Evolutionary conservation across 2,329 filamentous ascomycete genomes (phyloP).

Genomic region (Colletotrichum neosansevieriae): DNA sequence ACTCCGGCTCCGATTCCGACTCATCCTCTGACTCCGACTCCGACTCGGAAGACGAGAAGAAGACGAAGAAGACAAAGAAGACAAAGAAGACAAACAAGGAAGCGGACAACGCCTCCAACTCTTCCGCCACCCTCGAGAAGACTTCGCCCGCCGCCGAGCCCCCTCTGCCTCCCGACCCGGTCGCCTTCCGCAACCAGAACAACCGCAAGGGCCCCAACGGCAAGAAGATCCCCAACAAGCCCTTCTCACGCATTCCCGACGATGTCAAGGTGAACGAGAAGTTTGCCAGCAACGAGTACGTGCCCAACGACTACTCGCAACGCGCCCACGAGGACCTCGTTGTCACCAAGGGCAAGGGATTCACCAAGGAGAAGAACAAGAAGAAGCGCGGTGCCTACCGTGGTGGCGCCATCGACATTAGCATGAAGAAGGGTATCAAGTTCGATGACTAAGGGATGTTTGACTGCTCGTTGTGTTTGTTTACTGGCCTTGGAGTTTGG

Average conservation of each 20-base stretch:
- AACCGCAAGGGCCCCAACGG: slow-evolving; percentile 56
- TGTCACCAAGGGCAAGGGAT: slow-evolving; percentile 93
- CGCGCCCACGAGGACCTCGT: slow-evolving; percentile 89
- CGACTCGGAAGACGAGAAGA: slow-evolving; percentile 45
- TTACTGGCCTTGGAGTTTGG: slow-evolving; percentile 32
- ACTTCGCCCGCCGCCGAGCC: slow-evolving; percentile 62
- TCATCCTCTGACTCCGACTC: slow-evolving; percentile 53
- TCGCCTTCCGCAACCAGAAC: slow-evolving; percentile 49
- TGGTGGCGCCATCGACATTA: slow-evolving; percentile 88
- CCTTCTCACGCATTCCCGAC: slow-evolving; percentile 82
- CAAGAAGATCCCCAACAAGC: slow-evolving; percentile 69
- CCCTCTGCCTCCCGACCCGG: slow-evolving; percentile 66
- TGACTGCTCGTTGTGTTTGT: background rate
- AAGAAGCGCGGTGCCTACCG: slow-evolving; percentile 92
- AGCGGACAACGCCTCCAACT: slow-evolving; percentile 50
- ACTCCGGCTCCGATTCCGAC: slow-evolving; percentile 55
- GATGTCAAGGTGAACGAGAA: slow-evolving; percentile 75
- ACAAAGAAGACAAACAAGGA: slow-evolving; percentile 36
- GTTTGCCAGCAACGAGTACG: slow-evolving; percentile 83
- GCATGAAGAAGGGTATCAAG: slow-evolving; percentile 87
- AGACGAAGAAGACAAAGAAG: slow-evolving; percentile 41
- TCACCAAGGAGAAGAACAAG: slow-evolving; percentile 99
- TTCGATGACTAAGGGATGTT: slow-evolving; percentile 80
- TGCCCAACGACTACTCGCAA: slow-evolving; percentile 88
- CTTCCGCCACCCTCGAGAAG: slow-evolving; percentile 65